Evolutionary conservation across 805 yeast genomes (phyloP), one percentile per base, ranked within the genome.

Genomic region (Yamadazyma philogaea): DNA sequence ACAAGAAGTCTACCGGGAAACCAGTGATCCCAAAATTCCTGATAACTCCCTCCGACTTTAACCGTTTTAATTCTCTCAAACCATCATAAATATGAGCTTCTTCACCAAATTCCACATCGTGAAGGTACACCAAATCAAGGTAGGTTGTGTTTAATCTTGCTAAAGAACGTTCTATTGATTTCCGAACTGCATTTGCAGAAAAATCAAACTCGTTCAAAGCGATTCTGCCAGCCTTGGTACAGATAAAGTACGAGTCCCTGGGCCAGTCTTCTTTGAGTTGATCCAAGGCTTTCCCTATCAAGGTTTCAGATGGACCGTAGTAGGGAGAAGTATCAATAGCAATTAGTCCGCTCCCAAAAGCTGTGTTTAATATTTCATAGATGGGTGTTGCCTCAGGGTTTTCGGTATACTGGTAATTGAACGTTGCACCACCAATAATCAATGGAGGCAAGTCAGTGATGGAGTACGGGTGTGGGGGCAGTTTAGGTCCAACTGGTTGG

Each of bases 251-350:
- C 15, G 69, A 56, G 4, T 81, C 82, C 45, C 98, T 72, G 0
- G 80, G 71, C 52, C 71, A 61, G 18, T 62, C 59, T 11, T 28
- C 34, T 5, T 36, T 28, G 11, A 49, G 35, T 7, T 53, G 22
- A 30, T 42, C 37, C 49, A 90, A 64, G 0, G 89, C 91, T 12
- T 70, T 47, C 1, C 98, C 97, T 5, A 87, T 57, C 11, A 90
- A 49, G 15, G 63, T 70, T 56, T 90, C 98, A 4, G 95, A 85
- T 0, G 87, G 87, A 0, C 97, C 97, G 58, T 90, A 90, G 64
- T 87, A 89, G 3, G 97, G 96, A 0, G 96, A 86, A 0, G 97
- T 88, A 57, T 90, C 97, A 28, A 90, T 70, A 1, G 95, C 93
- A 35, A 72, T 75, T 46, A 87, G 67, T 0, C 96, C 96, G 19